Conservation (phyloP, 805 yeast species). For the Yarrowia hollandica region DNA sequence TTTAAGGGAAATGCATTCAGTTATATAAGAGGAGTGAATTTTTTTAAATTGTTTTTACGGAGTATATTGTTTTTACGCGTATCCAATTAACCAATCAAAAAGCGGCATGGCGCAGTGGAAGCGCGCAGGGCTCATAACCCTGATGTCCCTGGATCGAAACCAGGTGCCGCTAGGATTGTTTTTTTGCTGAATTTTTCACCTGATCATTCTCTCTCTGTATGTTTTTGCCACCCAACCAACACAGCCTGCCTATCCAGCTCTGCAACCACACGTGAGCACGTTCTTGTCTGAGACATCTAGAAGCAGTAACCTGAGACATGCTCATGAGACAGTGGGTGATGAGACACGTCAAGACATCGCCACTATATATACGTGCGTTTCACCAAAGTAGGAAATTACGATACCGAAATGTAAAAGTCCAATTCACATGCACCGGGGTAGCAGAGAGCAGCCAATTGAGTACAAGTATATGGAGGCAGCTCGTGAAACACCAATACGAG, state of each 20-base stretch:
- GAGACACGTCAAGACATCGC: background rate
- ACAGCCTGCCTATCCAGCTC: background rate
- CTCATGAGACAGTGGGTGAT: background rate
- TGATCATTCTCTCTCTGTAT: background rate
- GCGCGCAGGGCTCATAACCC: slow-evolving; percentile 98
- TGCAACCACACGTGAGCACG: slow-evolving; percentile 5
- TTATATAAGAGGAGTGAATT: too few species aligned
- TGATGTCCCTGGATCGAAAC: slow-evolving; percentile 93
- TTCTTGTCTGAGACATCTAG: slow-evolving; percentile 5
- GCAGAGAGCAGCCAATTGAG: too few species aligned
- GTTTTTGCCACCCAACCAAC: slow-evolving; percentile 6
- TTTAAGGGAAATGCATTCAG: too few species aligned
- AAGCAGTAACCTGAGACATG: background rate
- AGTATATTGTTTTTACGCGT: background rate
- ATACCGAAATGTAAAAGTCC: background rate
- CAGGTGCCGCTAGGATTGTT: slow-evolving; percentile 65
- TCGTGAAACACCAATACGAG: too few species aligned
- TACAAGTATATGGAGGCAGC: too few species aligned
- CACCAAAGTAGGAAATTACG: too few species aligned
- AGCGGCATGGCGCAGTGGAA: slow-evolving; percentile 60
- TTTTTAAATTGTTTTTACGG: background rate
- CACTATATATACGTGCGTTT: background rate
- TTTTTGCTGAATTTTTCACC: background rate
- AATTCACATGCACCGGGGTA: too few species aligned
- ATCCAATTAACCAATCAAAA: background rate